Base-by-base conservation (phyloP, 805 yeast species). In the Myxozyma udenii region DNA sequence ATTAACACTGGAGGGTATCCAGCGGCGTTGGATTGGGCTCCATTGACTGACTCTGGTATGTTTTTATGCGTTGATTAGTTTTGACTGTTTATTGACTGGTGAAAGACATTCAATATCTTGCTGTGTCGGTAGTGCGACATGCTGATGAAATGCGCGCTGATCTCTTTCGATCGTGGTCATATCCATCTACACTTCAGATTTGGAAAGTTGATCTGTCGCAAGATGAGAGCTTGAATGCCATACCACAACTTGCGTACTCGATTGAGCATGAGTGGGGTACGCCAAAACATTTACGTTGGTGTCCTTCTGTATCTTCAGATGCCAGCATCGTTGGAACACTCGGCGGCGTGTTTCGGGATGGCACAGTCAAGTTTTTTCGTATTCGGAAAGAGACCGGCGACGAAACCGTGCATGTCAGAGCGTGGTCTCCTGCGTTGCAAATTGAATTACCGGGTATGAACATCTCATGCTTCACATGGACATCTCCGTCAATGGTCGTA, bases 241-340 rank as follows among this genome's bases (percentile, higher is more conserved):
- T 9, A 28, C 49, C 57, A 22, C 38, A 18, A 12, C 44, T 58
- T 12, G 38, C 24, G 12, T 11, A 32, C 7, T 38, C 40, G 18
- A 16, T 57, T 3, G 19, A 41, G 18, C 61, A 58, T 26, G 30
- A 46, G 19, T 58, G 57, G 58, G 62, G 62, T 28, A 44, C 62
- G 6, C 54, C 61, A 22, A 55, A 46, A 36, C 26, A 42, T 18
- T 11, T 57, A 37, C 41, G 40, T 26, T 58, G 59, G 57, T 35
- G 60, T 16, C 60, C 61, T 1, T 28, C 33, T 9, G 14, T 28
- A 9, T 9, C 9, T 28, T 28, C 33, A 28, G 49, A n/a, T 26
- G 26, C 42, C n/a, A 12, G 24, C 12, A 38, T 25, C 6, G 26
- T 42, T 12, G 55, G 55, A 2, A 30, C 36, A 2, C 40, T 58